Evolutionary conservation across 768 basidiomycete species (phyloP).

Genomic region (Suillus discolor): DNA sequence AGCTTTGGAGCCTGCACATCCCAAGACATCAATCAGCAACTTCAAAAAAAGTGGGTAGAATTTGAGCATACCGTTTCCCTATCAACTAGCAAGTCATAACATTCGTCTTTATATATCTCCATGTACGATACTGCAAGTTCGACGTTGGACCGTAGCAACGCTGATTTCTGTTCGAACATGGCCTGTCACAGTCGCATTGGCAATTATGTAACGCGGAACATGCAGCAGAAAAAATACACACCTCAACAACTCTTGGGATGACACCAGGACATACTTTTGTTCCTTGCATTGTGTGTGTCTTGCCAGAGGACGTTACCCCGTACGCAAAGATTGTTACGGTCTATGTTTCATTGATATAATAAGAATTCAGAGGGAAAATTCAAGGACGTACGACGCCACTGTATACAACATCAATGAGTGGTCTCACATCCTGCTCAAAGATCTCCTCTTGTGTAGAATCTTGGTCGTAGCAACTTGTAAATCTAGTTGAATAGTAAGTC

Average conservation of each 20-base stretch:
- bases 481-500: conserved; percentile 40
- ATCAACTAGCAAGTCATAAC: conserved; percentile 80
- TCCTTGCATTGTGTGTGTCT: conserved; percentile 95
- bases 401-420: conserved; percentile 78
- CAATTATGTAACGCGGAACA: not conserved
- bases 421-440: conserved; percentile 73
- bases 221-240: conserved; percentile 31
- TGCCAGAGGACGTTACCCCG: conserved; percentile 89
- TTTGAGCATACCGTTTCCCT: conserved; percentile 58
- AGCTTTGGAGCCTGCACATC: conserved; percentile 50
- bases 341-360: conserved; percentile 35
- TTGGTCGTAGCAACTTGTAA: conserved; percentile 77
- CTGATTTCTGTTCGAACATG: conserved; percentile 54
- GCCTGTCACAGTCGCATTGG: conserved; percentile 38
- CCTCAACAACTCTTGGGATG: conserved; percentile 80
- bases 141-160: conserved; percentile 43
- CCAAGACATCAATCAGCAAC: not conserved
- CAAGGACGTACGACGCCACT: conserved; percentile 63
- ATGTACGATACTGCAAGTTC: conserved; percentile 70
- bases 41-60: not conserved
- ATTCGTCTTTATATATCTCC: conserved; percentile 93
- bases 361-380: not conserved
- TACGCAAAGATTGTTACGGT: conserved; percentile 90
- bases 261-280: conserved; percentile 73
- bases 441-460: conserved; percentile 74